A percentile compares a stretch with the other conserved stretches of the same genome.
These are phyloP conservation scores for cucumber (Cucumis sativus) DNA, from an alignment of 306 rosid genomes.

Conservation along the genomic window Cucumber_9930_V3 NC_026659.2:27454001-27454500, in stretches of 20 bases:
- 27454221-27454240: neutral
- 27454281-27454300: neutral
- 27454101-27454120: neutral
- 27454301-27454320: conserved; percentile 1
- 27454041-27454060: no score
- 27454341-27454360: neutral
- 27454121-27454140: conserved; percentile 9
- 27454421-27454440: neutral
- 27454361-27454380: no score
- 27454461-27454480: neutral
- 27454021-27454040: no score
- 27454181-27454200: neutral
- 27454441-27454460: neutral
- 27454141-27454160: neutral
- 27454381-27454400: neutral
- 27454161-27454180: neutral
- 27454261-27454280: neutral
- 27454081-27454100: neutral
- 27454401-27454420: neutral
- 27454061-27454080: no score
- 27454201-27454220: neutral
- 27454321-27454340: neutral
- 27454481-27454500: neutral
- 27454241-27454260: neutral
- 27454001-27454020: no score